Base-by-base conservation (phyloP, 2,329 filamentous ascomycete genomes). In the Ascomycota sp. region DNA sequence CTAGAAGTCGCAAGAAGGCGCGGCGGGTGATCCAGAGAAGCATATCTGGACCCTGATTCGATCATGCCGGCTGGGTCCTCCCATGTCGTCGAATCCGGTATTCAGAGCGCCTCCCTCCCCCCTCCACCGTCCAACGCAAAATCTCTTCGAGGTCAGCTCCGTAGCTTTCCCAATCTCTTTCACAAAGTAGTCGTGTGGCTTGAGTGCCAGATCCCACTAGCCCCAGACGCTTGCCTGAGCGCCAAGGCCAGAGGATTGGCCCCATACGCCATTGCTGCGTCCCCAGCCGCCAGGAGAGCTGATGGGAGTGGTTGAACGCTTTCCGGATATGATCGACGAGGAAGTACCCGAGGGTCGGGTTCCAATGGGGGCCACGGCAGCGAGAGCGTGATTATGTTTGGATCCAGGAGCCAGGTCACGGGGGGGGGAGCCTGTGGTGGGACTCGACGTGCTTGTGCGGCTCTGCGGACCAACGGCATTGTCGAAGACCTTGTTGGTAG, bases 211-310 rank as follows among this genome's bases (percentile, higher is more conserved):
- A 5, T 13, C 4, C 5, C 8, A 20, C 31, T 74, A 94, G 43
- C 85, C 85, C 85, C 85, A 95, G 41, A 94, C 86, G 39, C 82
- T 91, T 39, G 85, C 83, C 51, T 91, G 82, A 36, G 85, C 78
- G 39, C 83, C 80, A 36, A 91, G 71, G 30, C 72, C 70, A 39
- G 74, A 79, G 45, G 79, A 81, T 44, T 74, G 75, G 35, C 82
- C 79, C 85, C 85, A 93, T 27, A 86, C 80, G 24, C 74, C 76
- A 39, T 74, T 75, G 40, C 78, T 76, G 46, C 72, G 75, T 32
- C 78, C 74, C 85, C 85, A 93, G 35, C 73, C 69, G 12, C 75
- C 61, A 9, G 85, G 83, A n/a, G 83, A 91, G n/a, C 83, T 75
- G 20, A 93, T 65, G 31, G 86, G 85, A 3, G 85, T 92, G 7